Evolutionary conservation across 768 basidiomycete species (phyloP).

Genomic region (Tricholoma terreum): DNA sequence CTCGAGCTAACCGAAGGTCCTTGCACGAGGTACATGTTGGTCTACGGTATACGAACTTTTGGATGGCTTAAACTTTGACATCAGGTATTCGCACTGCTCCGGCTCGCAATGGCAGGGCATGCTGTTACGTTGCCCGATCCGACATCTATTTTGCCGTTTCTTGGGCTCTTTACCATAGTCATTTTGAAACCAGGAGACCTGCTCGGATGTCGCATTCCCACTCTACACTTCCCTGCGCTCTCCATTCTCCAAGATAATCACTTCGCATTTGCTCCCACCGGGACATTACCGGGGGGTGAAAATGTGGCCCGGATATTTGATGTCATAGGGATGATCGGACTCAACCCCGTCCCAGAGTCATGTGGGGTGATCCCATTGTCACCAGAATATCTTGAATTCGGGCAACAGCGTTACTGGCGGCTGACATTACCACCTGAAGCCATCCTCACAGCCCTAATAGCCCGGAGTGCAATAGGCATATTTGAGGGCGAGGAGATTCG

Average conservation of each 20-base stretch:
- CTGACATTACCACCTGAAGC: slow-evolving; percentile 1
- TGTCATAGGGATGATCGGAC: not conserved
- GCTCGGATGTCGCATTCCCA: not conserved
- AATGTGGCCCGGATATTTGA: no score
- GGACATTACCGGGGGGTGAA: slow-evolving; percentile 2
- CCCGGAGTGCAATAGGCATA: not conserved
- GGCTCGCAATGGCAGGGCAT: not conserved
- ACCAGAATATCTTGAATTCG: not conserved
- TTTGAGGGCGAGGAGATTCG: not conserved
- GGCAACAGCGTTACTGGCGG: not conserved
- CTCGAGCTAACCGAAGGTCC: not conserved
- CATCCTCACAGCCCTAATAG: not conserved
- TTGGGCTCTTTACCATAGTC: slow-evolving; percentile 8
- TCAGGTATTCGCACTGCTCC: slow-evolving; percentile 9
- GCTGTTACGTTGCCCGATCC: slow-evolving; percentile 3
- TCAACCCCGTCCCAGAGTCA: no score
- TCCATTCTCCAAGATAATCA: slow-evolving; percentile 7
- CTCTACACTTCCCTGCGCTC: slow-evolving; percentile 7
- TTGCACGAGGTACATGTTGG: slow-evolving; percentile 9
- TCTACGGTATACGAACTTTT: not conserved
- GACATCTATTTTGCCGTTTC: slow-evolving; percentile 9
- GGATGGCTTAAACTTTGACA: not conserved
- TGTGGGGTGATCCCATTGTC: slow-evolving; percentile 1
- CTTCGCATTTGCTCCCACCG: slow-evolving; percentile 3
- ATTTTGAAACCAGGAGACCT: slow-evolving; percentile 6